Base-by-base conservation (phyloP, 352 stramenopile genomes). In the Vaucheria bursata region DNA sequence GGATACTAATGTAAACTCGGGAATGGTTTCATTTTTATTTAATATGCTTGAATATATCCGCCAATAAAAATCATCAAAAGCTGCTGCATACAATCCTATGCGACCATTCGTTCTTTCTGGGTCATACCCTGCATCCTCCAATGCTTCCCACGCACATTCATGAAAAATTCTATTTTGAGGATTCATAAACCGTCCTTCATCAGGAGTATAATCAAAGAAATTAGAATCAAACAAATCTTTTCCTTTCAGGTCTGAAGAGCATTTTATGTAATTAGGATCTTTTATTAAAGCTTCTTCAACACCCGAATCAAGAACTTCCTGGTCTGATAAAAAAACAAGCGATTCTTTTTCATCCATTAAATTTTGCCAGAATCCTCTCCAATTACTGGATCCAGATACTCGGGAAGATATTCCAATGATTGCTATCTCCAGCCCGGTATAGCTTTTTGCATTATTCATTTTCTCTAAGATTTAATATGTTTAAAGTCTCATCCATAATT, bases 81-180 rank as follows among this genome's bases (percentile, higher is more conserved):
- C 59, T 38, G 74, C 78, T 29, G 78, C 78, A 69, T 79, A 83
- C 18, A 83, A 65, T 33, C 78, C 78, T n/a, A 39, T 78, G 39
- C 69, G 29, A 29, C 72, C 72, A 29, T 64, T 18, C n/a, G 78
- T 34, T 3, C 32, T 32, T 76, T 31, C n/a, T 31, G 35, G 72
- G 25, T 32, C 36, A 39, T 73, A 73, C 32, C 72, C 72, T 33
- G 76, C 39, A 45, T 85, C 59, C 18, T 78, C 6, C 18, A 86
- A 38, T 5, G 77, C 71, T 29, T 82, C 77, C n/a, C 74, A 49
- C 4, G 50, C 49, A 18, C 71, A 71, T 36, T 85, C 65, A 8
- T 86, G 79, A 36, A 86, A 45, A 2, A 86, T 12, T 31, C 74
- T 38, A 65, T 86, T 79, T 34, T 86, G 82, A 32, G 82, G 82